Evolutionary conservation across 2,329 filamentous ascomycete species (phyloP), one percentile per base, ranked within the genome.

Genomic region (Didymosphaeria variabile): DNA sequence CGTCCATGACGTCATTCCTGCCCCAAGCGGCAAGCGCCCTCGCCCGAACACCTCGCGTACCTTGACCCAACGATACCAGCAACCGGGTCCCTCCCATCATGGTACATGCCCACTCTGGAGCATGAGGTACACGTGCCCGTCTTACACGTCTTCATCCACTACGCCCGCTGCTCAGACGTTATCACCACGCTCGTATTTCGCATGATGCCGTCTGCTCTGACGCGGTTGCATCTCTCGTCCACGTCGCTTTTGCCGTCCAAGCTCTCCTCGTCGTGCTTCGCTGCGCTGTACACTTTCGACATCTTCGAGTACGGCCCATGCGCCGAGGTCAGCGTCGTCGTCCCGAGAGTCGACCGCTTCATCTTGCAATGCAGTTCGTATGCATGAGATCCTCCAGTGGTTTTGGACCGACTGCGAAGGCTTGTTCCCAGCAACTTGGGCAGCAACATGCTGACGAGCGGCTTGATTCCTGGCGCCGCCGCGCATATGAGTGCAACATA

Each of bases 401-500:
- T 58, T 38, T 53, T 51, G 13, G 54, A 60, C 19, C 64, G 59
- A 29, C 64, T 67, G 6, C 47, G 50, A 8, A 61, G 19, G 2
- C 62, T 62, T 2, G 66, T 63, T 1, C 67, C 67, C 19, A 72
- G 55, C 2, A 69, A n/a, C 49, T 67, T 69, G 1, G 69, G 69
- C 5, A 70, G 10, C 1, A 72, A 13, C 45, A 65, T 66, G 19
- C 58, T 49, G 4, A 72, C 38, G 4, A 69, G 52, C 0, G 67
- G 67, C 34, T 70, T 72, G 1, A 67, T 56, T 0, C 69, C 69
- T 5, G 67, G 69, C 17, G 67, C 67, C 2, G 67, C 59, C 5
- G 69, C 69, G 44, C 69, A 72, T 5, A 70, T 60, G 5, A 72
- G 21, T 26, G 64, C 60, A 26, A 68, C 61, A 40, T 70, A 72